Evolutionary conservation across 441 rosid genomes (phyloP).

Genomic region (Melastoma candidum): DNA sequence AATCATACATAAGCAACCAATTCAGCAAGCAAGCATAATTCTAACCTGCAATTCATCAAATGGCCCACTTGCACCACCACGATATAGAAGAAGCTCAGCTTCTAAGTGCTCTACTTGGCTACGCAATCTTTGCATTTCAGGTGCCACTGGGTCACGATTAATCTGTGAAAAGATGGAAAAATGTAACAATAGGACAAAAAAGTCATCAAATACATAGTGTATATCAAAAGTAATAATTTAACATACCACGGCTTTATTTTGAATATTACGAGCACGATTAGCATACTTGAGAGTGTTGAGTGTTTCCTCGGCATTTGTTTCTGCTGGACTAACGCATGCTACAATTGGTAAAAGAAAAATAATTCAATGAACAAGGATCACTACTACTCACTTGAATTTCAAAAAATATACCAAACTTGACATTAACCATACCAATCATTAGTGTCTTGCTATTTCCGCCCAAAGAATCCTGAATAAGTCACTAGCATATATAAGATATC

Average conservation of each 20-base stretch:
- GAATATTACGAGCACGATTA: slow-evolving; percentile 96
- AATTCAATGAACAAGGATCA: neutral
- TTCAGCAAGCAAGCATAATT: slow-evolving; percentile 1
- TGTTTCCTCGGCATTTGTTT: slow-evolving; percentile 95
- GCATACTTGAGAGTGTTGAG: slow-evolving; percentile 89
- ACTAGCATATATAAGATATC: slow-evolving; percentile 12
- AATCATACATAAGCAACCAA: slow-evolving; percentile 2
- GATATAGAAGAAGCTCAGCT: slow-evolving; percentile 65
- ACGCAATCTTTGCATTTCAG: slow-evolving; percentile 81
- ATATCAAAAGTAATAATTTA: slow-evolving; percentile 5
- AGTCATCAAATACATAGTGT: neutral
- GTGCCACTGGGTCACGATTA: slow-evolving; percentile 85
- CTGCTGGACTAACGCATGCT: slow-evolving; percentile 99
- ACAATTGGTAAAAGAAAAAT: slow-evolving; percentile 12
- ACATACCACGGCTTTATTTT: slow-evolving; percentile 88
- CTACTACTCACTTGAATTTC: neutral
- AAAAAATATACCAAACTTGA: slow-evolving; percentile 3
- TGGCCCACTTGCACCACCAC: slow-evolving; percentile 53
- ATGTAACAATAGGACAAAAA: slow-evolving; percentile 6
- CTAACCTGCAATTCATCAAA: slow-evolving; percentile 89
- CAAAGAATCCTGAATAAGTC: slow-evolving; percentile 63
- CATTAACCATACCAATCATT: slow-evolving; percentile 73
- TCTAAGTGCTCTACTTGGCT: slow-evolving; percentile 94
- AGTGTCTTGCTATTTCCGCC: slow-evolving; percentile 99
- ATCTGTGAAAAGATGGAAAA: slow-evolving; percentile 29